A percentile compares a stretch with the other conserved stretches of the same genome.
Evolutionary conservation across 306 rosid genomes (phyloP).

Genomic region (peach (Prunus persica)): Prunus_persica_NCBIv2 NC_034009.1:26312001-26312500

Average conservation of each 20-base stretch:
- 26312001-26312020: neutral
- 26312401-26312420: neutral
- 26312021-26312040: neutral
- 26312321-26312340: neutral
- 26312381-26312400: neutral
- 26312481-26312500: slow-evolving; percentile 44
- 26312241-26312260: neutral
- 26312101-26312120: neutral
- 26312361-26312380: slow-evolving; percentile 2
- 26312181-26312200: neutral
- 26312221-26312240: neutral
- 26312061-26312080: neutral
- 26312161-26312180: neutral
- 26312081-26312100: neutral
- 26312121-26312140: neutral
- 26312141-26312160: neutral
- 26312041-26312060: neutral
- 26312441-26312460: slow-evolving; percentile 63
- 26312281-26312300: neutral
- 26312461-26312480: slow-evolving; percentile 46
- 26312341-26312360: neutral
- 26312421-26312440: slow-evolving; percentile 6
- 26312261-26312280: neutral
- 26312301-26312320: neutral
- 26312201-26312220: neutral